These are phyloP conservation scores for Trypethelium eluteriae DNA, from an alignment of 495 filamentous ascomycete species.

Conservation along the genomic window DNA sequence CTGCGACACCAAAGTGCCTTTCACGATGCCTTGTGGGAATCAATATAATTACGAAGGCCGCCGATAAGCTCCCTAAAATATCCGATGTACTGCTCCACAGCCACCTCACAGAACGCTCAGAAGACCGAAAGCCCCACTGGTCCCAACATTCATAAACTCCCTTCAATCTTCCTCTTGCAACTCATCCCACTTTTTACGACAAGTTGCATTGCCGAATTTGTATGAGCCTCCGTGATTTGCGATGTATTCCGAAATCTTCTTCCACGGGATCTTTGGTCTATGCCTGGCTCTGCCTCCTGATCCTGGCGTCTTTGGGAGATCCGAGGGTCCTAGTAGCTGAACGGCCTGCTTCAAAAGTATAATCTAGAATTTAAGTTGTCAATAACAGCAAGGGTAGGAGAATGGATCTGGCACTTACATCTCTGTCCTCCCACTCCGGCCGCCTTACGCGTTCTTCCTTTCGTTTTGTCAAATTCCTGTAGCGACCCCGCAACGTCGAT, in stretches of 20 bases:
- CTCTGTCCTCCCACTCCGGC: conserved; percentile 65
- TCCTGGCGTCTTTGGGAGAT: background rate
- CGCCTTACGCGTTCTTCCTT: conserved; percentile 67
- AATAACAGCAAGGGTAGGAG: background rate
- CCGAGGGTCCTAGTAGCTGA: background rate
- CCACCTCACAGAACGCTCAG: background rate
- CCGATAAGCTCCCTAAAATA: background rate
- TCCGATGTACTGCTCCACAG: background rate
- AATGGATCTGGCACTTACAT: conserved; percentile 51
- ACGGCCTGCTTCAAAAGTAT: conserved; percentile 4
- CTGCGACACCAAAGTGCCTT: background rate
- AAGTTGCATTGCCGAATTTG: conserved; percentile 77
- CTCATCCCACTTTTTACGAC: conserved; percentile 67
- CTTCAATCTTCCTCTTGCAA: background rate
- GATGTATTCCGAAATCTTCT: conserved; percentile 70
- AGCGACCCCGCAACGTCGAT: conserved; percentile 77
- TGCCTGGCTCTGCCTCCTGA: background rate
- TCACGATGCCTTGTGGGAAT: background rate
- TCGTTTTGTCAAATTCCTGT: conserved; percentile 68
- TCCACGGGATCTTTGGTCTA: conserved; percentile 64
- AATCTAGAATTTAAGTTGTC: conserved; percentile 15
- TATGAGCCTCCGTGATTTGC: conserved; percentile 64
- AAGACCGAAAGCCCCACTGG: background rate
- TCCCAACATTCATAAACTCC: background rate
- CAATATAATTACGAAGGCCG: background rate